Evolutionary conservation across 208 protist species (phyloP), one percentile per base, ranked within the genome.

Genomic region (Leishmania mexicana): DNA sequence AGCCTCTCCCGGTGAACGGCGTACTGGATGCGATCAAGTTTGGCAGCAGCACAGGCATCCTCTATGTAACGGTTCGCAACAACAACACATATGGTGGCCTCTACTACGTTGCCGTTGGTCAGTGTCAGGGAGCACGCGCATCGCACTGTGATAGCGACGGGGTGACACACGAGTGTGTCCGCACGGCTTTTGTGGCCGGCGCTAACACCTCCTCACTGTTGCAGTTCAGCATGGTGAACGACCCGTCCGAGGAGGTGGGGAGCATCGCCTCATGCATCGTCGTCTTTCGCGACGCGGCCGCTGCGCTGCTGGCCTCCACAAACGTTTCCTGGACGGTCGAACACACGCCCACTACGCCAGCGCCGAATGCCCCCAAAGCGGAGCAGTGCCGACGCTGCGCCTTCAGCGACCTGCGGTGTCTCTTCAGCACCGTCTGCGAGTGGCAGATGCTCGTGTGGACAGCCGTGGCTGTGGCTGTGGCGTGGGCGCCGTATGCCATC

Each of bases 401-500:
- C 71, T 73, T 86, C 24, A 31, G 28, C 45, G 70, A 88, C 76
- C 60, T 86, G 21, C 45, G 47, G 31, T 88, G 85, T 49, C 62
- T 88, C 49, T 83, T 84, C 45, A 57, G 45, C 47, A 65, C 49
- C 40, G 81, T 79, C 28, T 88, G 85, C 47, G 75, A 81, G 75
- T 85, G 85, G 85, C 71, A 83, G 68, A 80, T 84, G 65, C 40
- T 85, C 24, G 65, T 81, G 67, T 88, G 85, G 85, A 83, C 83
- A 42, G 65, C 58, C 47, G 49, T 87, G 54, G 67, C 67, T 24
- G 31, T 83, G 40, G 75, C 47, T 49, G 75, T 80, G 45, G 42
- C 35, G 58, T 87, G 83, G 83, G 40, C n/a, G 13, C 83, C 83
- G 28, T 83, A 81, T 53, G 17, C 28, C 5, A 4, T 72, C 3